Base-by-base conservation (phyloP, 2,329 filamentous ascomycete species). In the Periconia sp. region DNA sequence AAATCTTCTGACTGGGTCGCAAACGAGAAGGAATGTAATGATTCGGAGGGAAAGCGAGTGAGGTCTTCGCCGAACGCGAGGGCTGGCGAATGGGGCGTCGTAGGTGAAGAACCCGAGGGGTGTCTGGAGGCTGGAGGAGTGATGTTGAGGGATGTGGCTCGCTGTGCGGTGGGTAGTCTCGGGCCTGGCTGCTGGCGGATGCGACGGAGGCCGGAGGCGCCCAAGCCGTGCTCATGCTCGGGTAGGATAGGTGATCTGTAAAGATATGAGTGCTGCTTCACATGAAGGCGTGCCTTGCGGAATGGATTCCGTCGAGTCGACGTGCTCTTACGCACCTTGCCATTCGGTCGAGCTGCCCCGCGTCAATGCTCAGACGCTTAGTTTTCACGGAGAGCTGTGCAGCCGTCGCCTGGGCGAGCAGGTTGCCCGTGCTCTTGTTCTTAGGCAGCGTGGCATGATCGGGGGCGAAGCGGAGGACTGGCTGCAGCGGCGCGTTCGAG, bases 21-120 rank as follows among this genome's bases (percentile, higher is more conserved):
- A 70, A 99, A 99, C 10, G 92, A 97, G 74, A 99, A 99, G 2
- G 94, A 99, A 71, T 99, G 94, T 33, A 99, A 77, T 5, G 94
- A 99, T 68, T 99, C 94, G 57, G 89, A 90, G 1, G 94, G 92
- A 66, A 99, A 99, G 36, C 92, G 86, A 32, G 86, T 86, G 32
- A 99, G 81, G 65, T 99, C 94, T 75, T 97, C 94, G 61, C 84
- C 82, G 64, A 91, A 90, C 49, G 82, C 75, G 29, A 88, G 61
- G 5, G 62, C 58, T 17, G 90, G 89, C 16, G 90, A 91, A 15
- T 79, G 76, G 17, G 86, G 85, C 5, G 79, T 85, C n/a, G 84
- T 77, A 7, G 80, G 75, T 18, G 84, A 65, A 12, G 80, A 77
- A 31, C 78, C 79, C n/a, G 66, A 69, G 22, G 66, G 62, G 24